These are phyloP conservation scores for Galerina sulciceps DNA, from an alignment of 768 basidiomycete species.

Conservation along the genomic window DNA sequence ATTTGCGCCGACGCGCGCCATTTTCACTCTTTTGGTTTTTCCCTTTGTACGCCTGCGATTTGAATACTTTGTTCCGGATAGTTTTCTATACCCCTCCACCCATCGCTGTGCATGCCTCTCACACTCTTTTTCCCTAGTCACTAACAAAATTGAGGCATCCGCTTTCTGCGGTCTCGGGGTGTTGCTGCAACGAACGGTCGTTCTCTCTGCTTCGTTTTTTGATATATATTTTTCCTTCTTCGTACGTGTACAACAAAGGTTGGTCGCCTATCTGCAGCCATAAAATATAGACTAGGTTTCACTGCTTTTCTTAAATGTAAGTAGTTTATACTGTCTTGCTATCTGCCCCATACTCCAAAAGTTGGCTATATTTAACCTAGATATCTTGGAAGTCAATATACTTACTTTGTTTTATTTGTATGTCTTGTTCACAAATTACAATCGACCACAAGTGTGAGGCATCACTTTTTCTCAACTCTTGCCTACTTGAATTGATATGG, in stretches of 20 bases:
- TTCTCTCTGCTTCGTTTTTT: slow-evolving; percentile 29
- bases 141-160: slow-evolving; percentile 25
- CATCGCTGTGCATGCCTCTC: slow-evolving; percentile 36
- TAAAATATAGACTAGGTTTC: slow-evolving; percentile 39
- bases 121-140: slow-evolving; percentile 31
- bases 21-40: slow-evolving; percentile 31
- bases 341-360: slow-evolving; percentile 15
- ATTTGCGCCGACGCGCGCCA: slow-evolving; percentile 22
- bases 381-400: slow-evolving; percentile 18
- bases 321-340: slow-evolving; percentile 28
- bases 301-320: slow-evolving; percentile 27
- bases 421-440: too few species aligned
- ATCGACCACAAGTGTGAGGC: slow-evolving; percentile 6
- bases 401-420: slow-evolving; percentile 21
- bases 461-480: slow-evolving; percentile 5
- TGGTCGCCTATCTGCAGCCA: slow-evolving; percentile 33
- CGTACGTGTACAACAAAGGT: slow-evolving; percentile 52
- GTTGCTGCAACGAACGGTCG: slow-evolving; percentile 38
- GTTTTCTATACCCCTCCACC: slow-evolving; percentile 38
- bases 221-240: slow-evolving; percentile 33
- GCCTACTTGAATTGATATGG: slow-evolving; percentile 46
- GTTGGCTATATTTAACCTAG: slow-evolving; percentile 15
- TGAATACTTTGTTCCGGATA: slow-evolving; percentile 40
- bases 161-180: slow-evolving; percentile 27
- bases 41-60: slow-evolving; percentile 33